Evolutionary conservation across 169 alveolate species (phyloP).

Genomic region (Plasmodium vivax): DNA sequence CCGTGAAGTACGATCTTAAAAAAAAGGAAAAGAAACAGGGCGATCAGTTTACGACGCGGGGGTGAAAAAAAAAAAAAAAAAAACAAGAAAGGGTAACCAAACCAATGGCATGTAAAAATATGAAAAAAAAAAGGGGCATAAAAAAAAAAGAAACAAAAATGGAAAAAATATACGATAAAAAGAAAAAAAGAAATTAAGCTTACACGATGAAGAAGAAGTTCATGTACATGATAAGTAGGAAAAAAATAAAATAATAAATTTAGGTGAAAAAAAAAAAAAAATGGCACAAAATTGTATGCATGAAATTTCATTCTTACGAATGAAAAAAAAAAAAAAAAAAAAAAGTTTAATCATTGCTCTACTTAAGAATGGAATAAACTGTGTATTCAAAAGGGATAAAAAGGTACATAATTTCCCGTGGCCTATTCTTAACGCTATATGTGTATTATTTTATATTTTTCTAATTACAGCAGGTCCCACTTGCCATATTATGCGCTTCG

Average conservation of each 20-base stretch:
- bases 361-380: not conserved
- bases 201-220: not conserved
- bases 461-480: not conserved
- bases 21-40: not conserved
- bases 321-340: not conserved
- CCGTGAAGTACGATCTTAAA: not conserved
- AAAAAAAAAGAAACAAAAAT: not conserved
- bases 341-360: not conserved
- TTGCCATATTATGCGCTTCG: not conserved
- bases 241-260: not conserved
- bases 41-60: not conserved
- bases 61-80: not conserved
- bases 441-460: not conserved
- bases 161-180: not conserved
- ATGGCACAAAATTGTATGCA: not conserved
- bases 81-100: not conserved
- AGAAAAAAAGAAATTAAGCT: not conserved
- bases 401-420: not conserved
- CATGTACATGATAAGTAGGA: not conserved
- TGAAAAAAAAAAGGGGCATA: not conserved
- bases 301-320: not conserved
- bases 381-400: not conserved
- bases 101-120: not conserved
- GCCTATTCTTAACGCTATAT: not conserved
- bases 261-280: not conserved